A percentile compares a stretch with the other conserved stretches of the same genome.
phyloP scores from a whole-genome alignment of 352 stramenopile genomes.

The Globisporangium perplexum region DNA sequence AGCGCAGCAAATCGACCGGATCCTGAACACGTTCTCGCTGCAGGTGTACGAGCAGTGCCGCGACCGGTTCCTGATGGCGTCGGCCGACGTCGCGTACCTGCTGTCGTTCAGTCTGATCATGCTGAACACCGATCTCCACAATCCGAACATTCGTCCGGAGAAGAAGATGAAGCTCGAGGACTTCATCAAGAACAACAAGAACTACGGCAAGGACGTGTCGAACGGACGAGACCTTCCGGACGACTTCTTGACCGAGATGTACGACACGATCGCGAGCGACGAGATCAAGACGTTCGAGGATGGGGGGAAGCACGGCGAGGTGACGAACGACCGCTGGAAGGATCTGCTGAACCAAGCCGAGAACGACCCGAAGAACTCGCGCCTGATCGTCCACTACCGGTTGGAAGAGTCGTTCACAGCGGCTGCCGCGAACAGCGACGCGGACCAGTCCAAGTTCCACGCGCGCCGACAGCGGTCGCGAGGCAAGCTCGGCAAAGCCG shows the following conservation, averaged over 20 bases:
- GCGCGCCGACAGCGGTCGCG: neutral
- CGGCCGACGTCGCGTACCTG: slow-evolving; percentile 86
- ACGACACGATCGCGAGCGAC: slow-evolving; percentile 62
- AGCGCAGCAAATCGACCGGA: slow-evolving; percentile 86
- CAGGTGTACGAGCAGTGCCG: slow-evolving; percentile 81
- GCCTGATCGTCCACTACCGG: slow-evolving; percentile 51
- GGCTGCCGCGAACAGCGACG: neutral
- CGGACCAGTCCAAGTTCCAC: too few species aligned
- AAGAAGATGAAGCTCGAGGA: slow-evolving; percentile 85
- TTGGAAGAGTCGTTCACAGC: slow-evolving; percentile 9
- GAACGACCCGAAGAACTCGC: slow-evolving; percentile 49
- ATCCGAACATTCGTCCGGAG: slow-evolving; percentile 76
- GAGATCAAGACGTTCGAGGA: slow-evolving; percentile 85
- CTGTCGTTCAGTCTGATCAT: slow-evolving; percentile 89
- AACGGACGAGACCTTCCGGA: slow-evolving; percentile 57
- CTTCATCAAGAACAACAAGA: slow-evolving; percentile 89
- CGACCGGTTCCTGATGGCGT: slow-evolving; percentile 83
- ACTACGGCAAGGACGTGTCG: slow-evolving; percentile 86
- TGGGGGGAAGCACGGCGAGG: slow-evolving; percentile 64
- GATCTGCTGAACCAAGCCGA: slow-evolving; percentile 72
- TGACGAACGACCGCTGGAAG: slow-evolving; percentile 76
- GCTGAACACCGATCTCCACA: slow-evolving; percentile 86
- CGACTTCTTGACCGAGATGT: slow-evolving; percentile 72
- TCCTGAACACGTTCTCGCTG: slow-evolving; percentile 82
- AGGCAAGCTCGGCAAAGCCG: neutral